Percentiles rank a stretch among this genome's conserved stretches.
These are phyloP conservation scores for Curvularia spicifera DNA, from an alignment of 2,329 filamentous ascomycete species.

Conservation along the genomic window DNA sequence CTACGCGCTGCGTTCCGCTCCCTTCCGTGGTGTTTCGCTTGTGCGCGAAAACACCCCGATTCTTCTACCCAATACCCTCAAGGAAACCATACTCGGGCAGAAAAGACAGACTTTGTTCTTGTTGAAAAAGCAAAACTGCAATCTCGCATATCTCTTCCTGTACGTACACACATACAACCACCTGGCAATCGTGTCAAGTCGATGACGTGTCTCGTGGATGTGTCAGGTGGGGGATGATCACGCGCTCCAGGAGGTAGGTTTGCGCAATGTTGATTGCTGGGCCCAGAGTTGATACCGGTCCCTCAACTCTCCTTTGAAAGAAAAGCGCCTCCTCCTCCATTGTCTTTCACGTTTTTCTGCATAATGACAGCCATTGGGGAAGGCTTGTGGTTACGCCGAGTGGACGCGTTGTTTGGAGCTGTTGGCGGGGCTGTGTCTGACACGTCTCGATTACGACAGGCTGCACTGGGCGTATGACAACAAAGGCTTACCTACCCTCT, in stretches of 20 bases:
- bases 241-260: slow-evolving; percentile 4
- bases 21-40: slow-evolving; percentile 34
- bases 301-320: not conserved
- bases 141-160: not conserved
- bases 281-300: not conserved
- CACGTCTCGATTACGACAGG: slow-evolving; percentile 3
- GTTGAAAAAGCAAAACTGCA: not conserved
- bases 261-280: not conserved
- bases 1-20: slow-evolving; percentile 19
- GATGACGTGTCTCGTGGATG: slow-evolving; percentile 4
- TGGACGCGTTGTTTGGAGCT: slow-evolving; percentile 2
- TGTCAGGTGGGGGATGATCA: slow-evolving; percentile 5
- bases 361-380: not conserved
- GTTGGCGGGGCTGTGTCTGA: not conserved
- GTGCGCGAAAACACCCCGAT: slow-evolving; percentile 20
- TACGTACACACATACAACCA: not conserved
- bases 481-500: not conserved
- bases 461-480: not conserved
- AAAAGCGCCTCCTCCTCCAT: not conserved
- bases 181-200: slow-evolving; percentile 4
- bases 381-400: not conserved
- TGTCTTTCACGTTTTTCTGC: not conserved
- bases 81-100: not conserved
- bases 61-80: not conserved
- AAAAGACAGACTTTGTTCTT: not conserved